Percentiles rank a stretch among this genome's conserved stretches.
Evolutionary conservation across 2,329 filamentous ascomycete species (phyloP).

Genomic region (Colletotrichum chlorophyti): DNA sequence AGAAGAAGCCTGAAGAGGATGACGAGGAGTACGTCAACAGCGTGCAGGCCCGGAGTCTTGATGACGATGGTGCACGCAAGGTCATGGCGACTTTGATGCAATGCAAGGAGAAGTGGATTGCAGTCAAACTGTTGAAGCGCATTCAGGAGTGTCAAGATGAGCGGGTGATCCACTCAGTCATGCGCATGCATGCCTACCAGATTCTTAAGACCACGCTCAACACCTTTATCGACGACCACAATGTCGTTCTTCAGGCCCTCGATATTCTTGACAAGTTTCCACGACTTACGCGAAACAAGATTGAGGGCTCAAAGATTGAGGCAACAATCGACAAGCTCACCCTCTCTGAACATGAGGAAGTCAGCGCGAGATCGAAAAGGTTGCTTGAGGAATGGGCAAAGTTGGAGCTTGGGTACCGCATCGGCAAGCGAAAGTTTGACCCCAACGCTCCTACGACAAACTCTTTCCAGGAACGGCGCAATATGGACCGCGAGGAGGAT

Average conservation of each 20-base stretch:
- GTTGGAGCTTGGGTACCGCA: constrained; percentile 89
- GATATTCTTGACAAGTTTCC: constrained; percentile 90
- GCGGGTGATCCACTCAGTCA: constrained; percentile 83
- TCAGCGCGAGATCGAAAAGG: constrained; percentile 72
- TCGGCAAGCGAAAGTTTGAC: constrained; percentile 87
- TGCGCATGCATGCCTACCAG: constrained; percentile 96
- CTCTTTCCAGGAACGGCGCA: constrained; percentile 69
- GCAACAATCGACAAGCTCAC: constrained; percentile 75
- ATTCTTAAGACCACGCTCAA: constrained; percentile 88
- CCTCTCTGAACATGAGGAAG: constrained; percentile 73
- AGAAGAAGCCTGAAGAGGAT: constrained; percentile 90
- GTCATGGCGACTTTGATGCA: constrained; percentile 97
- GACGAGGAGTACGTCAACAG: constrained; percentile 97
- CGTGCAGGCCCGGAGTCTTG: constrained; percentile 78
- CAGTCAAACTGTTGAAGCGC: constrained; percentile 88
- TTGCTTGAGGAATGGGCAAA: constrained; percentile 88
- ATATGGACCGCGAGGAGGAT: constrained; percentile 49
- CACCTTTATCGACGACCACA: constrained; percentile 87
- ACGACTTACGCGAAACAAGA: constrained; percentile 93
- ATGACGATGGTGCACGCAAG: constrained; percentile 85
- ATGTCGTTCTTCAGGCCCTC: constrained; percentile 87
- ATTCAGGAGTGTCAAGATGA: constrained; percentile 89
- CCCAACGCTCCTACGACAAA: constrained; percentile 63
- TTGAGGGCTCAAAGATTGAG: constrained; percentile 95
- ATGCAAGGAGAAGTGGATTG: constrained; percentile 99